phyloP scores from a whole-genome alignment of 2,329 filamentous ascomycete species.

The Alternaria novae-zelandiae region DNA sequence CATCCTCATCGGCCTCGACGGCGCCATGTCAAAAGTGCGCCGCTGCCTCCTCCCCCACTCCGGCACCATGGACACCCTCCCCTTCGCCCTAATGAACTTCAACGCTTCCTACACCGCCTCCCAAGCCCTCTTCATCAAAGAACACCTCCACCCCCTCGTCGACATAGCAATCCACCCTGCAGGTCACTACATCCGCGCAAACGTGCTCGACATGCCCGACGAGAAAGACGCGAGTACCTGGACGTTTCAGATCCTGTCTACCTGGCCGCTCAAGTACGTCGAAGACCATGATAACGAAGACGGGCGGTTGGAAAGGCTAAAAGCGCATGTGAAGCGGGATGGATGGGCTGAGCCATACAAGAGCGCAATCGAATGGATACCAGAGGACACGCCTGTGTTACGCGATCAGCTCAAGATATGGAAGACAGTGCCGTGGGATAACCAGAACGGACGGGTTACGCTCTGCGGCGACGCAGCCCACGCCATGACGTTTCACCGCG shows the following conservation, averaged over 20 bases:
- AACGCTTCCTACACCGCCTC: conserved; percentile 33
- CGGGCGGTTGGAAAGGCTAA: conserved; percentile 31
- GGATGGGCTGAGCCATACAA: conserved; percentile 45
- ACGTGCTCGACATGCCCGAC: conserved; percentile 43
- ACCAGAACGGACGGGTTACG: conserved; percentile 39
- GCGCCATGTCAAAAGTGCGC: conserved; percentile 36
- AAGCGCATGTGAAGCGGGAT: conserved; percentile 33
- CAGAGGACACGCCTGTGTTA: conserved; percentile 35
- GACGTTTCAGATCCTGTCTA: conserved; percentile 45
- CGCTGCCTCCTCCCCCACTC: conserved; percentile 26
- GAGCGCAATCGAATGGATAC: conserved; percentile 43
- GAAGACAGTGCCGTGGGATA: conserved; percentile 46
- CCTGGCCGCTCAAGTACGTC: conserved; percentile 33
- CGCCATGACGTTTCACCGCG: conserved; percentile 51
- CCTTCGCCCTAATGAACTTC: conserved; percentile 41
- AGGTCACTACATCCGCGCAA: conserved; percentile 38
- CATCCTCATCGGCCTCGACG: conserved; percentile 34
- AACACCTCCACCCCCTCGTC: conserved; percentile 35
- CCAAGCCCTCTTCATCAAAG: conserved; percentile 35
- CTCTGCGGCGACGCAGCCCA: conserved; percentile 50
- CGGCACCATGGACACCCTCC: conserved; percentile 31
- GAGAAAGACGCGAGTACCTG: conserved; percentile 42
- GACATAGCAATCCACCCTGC: conserved; percentile 42
- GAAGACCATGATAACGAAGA: conserved; percentile 38
- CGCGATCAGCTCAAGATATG: conserved; percentile 45